Conservation (phyloP, 2,329 filamentous ascomycete species). For the Alternaria solani region DNA sequence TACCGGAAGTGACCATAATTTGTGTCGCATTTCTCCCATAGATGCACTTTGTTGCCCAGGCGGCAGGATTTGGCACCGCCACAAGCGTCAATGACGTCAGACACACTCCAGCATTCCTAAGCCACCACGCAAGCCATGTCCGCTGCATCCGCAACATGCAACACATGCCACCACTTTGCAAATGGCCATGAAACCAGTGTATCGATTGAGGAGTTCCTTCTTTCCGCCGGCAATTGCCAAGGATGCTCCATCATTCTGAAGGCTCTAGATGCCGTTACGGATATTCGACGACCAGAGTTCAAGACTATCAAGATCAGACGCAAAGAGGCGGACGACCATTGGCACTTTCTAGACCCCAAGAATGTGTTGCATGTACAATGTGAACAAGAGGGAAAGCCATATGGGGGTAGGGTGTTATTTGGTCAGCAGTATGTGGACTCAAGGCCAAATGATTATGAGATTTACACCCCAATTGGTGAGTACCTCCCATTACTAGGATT, state of each 20-base stretch:
- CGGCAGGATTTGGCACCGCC: no score
- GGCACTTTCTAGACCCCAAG: not conserved
- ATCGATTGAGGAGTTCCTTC: not conserved
- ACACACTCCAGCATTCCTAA: not conserved
- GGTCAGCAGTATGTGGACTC: not conserved
- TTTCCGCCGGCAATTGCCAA: not conserved
- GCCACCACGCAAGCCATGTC: not conserved
- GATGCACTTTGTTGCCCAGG: no score
- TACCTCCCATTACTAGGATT: not conserved
- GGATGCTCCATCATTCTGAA: not conserved
- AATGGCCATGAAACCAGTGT: not conserved
- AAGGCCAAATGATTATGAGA: not conserved
- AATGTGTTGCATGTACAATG: not conserved
- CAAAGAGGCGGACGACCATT: not conserved
- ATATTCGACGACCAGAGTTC: not conserved
- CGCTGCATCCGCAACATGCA: not conserved
- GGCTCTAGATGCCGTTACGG: not conserved
- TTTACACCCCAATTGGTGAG: conserved; percentile 4
- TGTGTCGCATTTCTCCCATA: not conserved
- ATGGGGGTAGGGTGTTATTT: not conserved
- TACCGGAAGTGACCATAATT: not conserved
- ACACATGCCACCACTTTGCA: not conserved
- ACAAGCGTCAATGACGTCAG: not conserved
- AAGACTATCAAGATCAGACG: not conserved
- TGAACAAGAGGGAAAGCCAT: not conserved